Conservation (phyloP, 805 yeast species). For the Yarrowia bubula region DNA sequence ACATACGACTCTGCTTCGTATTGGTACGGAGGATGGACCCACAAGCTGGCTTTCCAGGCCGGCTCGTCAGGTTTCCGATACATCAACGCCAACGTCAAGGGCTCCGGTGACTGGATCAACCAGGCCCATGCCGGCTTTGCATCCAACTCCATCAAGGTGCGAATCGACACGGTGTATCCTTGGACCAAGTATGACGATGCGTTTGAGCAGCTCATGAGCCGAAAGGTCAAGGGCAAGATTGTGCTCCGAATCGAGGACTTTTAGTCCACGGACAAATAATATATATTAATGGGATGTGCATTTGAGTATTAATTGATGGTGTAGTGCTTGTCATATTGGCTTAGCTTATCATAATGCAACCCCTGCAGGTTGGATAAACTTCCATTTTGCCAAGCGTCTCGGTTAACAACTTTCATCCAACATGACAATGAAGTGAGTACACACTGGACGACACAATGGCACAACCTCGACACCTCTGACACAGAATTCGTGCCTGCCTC, state of each 20-base stretch:
- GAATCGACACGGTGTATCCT: constrained; percentile 54
- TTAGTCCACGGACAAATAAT: constrained; percentile 3
- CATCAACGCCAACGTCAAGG: constrained; percentile 31
- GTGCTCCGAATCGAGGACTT: constrained; percentile 44
- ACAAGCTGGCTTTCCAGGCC: constrained; percentile 33
- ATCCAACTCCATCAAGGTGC: constrained; percentile 46
- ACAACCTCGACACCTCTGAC: background rate
- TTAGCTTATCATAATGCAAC: background rate
- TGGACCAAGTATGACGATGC: constrained; percentile 55
- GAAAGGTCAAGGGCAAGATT: constrained; percentile 65
- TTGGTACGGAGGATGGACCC: constrained; percentile 32
- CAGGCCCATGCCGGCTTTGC: constrained; percentile 48
- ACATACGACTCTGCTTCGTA: constrained; percentile 24
- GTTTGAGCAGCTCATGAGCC: constrained; percentile 46
- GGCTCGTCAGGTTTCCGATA: constrained; percentile 33
- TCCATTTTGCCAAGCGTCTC: background rate
- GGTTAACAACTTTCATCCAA: background rate
- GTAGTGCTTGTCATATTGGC: background rate
- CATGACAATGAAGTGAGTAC: background rate
- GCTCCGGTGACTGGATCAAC: constrained; percentile 42
- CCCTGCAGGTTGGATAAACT: constrained; percentile 18
- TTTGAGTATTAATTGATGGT: background rate
- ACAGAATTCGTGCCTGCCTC: constrained; percentile 59
- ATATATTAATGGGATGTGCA: background rate
- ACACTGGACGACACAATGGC: background rate